phyloP scores from a whole-genome alignment of 768 basidiomycete genomes.

The Leccinum pellstonianum region DNA sequence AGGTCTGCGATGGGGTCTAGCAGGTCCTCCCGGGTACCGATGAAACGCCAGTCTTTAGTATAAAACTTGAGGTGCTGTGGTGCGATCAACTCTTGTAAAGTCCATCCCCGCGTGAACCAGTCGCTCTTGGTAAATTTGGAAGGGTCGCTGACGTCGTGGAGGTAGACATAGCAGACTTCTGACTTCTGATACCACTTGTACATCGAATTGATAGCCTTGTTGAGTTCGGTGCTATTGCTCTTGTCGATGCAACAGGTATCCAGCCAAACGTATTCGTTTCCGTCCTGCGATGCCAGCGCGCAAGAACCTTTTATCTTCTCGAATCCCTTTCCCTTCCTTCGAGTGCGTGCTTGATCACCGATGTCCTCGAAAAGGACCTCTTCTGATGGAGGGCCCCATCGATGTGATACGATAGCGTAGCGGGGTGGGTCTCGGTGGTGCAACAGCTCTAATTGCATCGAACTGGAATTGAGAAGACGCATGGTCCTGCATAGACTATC shows the following conservation, averaged over 20 bases:
- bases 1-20: slow-evolving; percentile 10
- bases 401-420: slow-evolving; percentile 29
- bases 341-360: slow-evolving; percentile 7
- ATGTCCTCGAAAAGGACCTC: slow-evolving; percentile 29
- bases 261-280: slow-evolving; percentile 27
- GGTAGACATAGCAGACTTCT: slow-evolving; percentile 27
- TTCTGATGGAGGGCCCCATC: slow-evolving; percentile 23
- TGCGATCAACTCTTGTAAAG: slow-evolving; percentile 33
- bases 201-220: slow-evolving; percentile 34
- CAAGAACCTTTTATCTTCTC: slow-evolving; percentile 24
- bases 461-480: slow-evolving; percentile 24
- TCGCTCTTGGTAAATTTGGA: slow-evolving; percentile 22
- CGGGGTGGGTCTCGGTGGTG: neutral
- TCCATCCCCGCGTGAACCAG: slow-evolving; percentile 35
- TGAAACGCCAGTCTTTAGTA: slow-evolving; percentile 21
- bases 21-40: slow-evolving; percentile 19
- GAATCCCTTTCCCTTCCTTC: slow-evolving; percentile 20
- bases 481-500: slow-evolving; percentile 13
- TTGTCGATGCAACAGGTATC: slow-evolving; percentile 35
- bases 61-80: slow-evolving; percentile 29
- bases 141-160: slow-evolving; percentile 23
- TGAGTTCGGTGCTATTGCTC: slow-evolving; percentile 27
- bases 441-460: slow-evolving; percentile 17
- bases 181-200: slow-evolving; percentile 33
- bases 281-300: slow-evolving; percentile 15